A percentile compares a stretch with the other conserved stretches of the same genome.
Conservation (phyloP, 1,139 yeast species). For the Pichia sp. region DNA sequence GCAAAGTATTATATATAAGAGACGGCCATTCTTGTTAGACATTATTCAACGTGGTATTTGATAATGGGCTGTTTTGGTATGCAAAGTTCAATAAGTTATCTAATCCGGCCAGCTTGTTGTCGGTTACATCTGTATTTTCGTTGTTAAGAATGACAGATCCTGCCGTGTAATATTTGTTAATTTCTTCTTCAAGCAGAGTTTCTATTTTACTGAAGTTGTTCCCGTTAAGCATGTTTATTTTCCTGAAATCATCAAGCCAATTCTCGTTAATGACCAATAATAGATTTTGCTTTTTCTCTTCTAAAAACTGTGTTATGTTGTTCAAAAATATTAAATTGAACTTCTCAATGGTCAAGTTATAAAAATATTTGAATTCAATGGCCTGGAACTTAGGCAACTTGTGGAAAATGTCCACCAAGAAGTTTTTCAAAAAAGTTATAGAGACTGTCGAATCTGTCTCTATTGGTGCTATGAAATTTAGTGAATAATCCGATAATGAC, state of each 20-base stretch:
- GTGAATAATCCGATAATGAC: constrained; percentile 74
- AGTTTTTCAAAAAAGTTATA: constrained; percentile 59
- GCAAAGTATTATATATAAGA: neutral
- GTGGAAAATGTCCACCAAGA: constrained; percentile 58
- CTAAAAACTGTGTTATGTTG: constrained; percentile 47
- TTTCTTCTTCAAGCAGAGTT: constrained; percentile 43
- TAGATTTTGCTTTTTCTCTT: constrained; percentile 36
- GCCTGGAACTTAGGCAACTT: constrained; percentile 70
- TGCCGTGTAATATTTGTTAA: constrained; percentile 24
- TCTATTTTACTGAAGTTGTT: constrained; percentile 47
- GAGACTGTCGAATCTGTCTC: constrained; percentile 55
- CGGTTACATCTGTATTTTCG: neutral
- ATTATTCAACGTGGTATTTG: constrained; percentile 27
- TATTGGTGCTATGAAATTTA: constrained; percentile 75
- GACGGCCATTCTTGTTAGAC: constrained; percentile 11
- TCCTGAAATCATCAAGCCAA: constrained; percentile 52
- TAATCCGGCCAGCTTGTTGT: constrained; percentile 25
- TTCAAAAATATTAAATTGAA: constrained; percentile 72
- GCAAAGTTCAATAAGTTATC: constrained; percentile 31
- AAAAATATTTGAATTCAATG: constrained; percentile 68
- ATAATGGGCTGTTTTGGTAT: constrained; percentile 30
- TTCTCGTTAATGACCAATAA: constrained; percentile 42
- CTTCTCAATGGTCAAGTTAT: constrained; percentile 72
- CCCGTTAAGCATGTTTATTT: constrained; percentile 55
- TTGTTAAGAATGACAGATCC: constrained; percentile 22